Evolutionary conservation across 306 rosid species (phyloP).

Genomic region (Gastrolobium bilobum): DNA sequence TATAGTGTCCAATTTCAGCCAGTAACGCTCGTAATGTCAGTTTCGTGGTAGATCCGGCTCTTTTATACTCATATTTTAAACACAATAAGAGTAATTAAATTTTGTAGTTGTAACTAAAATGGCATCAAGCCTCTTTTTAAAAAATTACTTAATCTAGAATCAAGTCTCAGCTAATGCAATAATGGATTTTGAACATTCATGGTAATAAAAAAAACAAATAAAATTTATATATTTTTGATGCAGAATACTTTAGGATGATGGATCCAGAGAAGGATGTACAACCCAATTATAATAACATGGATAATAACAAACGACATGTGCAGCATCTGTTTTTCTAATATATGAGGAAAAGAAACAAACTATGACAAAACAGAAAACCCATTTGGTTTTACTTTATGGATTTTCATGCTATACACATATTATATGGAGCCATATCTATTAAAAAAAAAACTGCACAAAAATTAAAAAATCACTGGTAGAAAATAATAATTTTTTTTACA

Average conservation of each 20-base stretch:
- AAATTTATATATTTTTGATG: background rate
- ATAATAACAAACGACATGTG: constrained; percentile 35
- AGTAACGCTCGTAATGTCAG: too few species aligned
- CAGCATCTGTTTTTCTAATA: too few species aligned
- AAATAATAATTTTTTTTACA: background rate
- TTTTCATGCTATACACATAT: background rate
- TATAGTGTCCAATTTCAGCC: too few species aligned
- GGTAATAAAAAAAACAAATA: background rate
- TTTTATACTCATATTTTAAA: too few species aligned
- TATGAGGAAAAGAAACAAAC: background rate
- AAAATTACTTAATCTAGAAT: background rate
- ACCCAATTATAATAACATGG: background rate
- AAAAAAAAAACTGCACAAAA: too few species aligned
- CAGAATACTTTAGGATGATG: background rate
- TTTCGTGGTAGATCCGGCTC: too few species aligned
- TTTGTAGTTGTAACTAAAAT: too few species aligned
- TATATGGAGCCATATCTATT: too few species aligned
- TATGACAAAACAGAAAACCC: background rate
- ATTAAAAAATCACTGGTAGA: too few species aligned
- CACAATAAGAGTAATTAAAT: too few species aligned
- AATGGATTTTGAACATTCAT: background rate
- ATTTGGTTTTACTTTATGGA: background rate
- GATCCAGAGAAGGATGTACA: constrained; percentile 14
- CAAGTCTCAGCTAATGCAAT: background rate
- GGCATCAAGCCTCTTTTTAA: background rate